Evolutionary conservation across 495 filamentous ascomycete species (phyloP).

Genomic region (Usnea hakonensis): DNA sequence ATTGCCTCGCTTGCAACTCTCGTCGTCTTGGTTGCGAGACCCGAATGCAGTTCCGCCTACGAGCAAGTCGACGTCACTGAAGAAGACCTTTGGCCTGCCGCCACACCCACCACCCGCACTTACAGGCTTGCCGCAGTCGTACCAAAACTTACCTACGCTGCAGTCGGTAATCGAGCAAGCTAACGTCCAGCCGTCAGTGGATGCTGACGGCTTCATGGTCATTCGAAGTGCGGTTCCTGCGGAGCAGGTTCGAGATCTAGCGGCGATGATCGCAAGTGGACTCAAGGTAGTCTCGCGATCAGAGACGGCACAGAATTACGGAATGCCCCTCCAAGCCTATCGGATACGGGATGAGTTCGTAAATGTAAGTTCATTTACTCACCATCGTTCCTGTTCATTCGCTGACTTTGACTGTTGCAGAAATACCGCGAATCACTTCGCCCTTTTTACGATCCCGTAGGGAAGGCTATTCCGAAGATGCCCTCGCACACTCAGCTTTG

Average conservation of each 20-base stretch:
- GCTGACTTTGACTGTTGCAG: background rate
- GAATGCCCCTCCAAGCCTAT: background rate
- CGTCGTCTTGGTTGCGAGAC: too few relatives aligned
- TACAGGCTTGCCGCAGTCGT: too few relatives aligned
- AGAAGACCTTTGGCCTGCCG: too few relatives aligned
- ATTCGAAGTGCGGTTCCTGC: background rate
- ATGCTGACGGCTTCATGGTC: background rate
- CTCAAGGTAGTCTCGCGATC: background rate
- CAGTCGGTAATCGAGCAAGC: background rate
- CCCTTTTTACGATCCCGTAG: background rate
- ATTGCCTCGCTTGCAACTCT: too few relatives aligned
- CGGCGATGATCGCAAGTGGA: background rate
- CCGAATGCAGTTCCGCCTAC: too few relatives aligned
- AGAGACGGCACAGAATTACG: background rate
- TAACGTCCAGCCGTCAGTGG: background rate
- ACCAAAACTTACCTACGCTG: too few relatives aligned
- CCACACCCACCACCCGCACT: too few relatives aligned
- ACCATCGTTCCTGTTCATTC: background rate
- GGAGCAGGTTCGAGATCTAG: background rate
- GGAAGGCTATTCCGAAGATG: background rate
- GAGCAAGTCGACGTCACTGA: too few relatives aligned
- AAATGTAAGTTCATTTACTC: background rate
- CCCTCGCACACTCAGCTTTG: background rate
- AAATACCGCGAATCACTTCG: background rate
- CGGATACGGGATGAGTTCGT: background rate